Evolutionary conservation across 2,329 filamentous ascomycete genomes (phyloP), one percentile per base, ranked within the genome.

Genomic region (Aureobasidium sp.): DNA sequence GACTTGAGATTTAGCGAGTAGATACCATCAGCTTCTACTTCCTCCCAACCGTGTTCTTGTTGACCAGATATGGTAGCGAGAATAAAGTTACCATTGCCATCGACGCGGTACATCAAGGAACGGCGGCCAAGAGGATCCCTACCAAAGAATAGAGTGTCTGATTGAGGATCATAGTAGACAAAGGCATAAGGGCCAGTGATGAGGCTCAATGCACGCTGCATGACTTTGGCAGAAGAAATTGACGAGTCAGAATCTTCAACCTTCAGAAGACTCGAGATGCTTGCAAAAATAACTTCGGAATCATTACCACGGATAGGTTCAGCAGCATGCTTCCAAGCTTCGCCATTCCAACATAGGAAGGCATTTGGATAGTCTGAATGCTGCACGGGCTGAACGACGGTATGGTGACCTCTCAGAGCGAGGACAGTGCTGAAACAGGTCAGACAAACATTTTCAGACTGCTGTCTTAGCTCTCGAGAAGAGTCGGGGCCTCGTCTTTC

Each of bases 341-440:
- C 94, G 47, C 94, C 94, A 71, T 99, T 99, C 94, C 94, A 99
- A 80, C 93, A 97, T 2, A 99, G 80, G 0, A 90, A 78, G 0
- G 87, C 90, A 4, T 81, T 80, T 9, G 44, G 34, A 0, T 81
- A 81, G 0, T 68, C 65, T 2, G 71, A 41, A 66, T 88, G 83
- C 45, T 82, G 73, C 4, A 96, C 82, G 1, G 94, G 94, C 73
- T 97, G 94, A 37, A 76, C 72, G 7, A 87, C 84, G 55, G 94
- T 71, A 65, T 84, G 79, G 55, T 85, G 82, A 29, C 93, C 93
- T 68, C 94, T 85, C n/a, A 99, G 79, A 4, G 91, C 87, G n/a
- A 97, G 83, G 0, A 99, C 93, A 0, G 91, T 95, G 7, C 93
- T 94, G 14, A 85, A 83, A 70, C 95, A 88, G 17, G 79, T 81